These are phyloP conservation scores for Ophiostoma piceae DNA, from an alignment of 2,329 filamentous ascomycete species.

Conservation along the genomic window DNA sequence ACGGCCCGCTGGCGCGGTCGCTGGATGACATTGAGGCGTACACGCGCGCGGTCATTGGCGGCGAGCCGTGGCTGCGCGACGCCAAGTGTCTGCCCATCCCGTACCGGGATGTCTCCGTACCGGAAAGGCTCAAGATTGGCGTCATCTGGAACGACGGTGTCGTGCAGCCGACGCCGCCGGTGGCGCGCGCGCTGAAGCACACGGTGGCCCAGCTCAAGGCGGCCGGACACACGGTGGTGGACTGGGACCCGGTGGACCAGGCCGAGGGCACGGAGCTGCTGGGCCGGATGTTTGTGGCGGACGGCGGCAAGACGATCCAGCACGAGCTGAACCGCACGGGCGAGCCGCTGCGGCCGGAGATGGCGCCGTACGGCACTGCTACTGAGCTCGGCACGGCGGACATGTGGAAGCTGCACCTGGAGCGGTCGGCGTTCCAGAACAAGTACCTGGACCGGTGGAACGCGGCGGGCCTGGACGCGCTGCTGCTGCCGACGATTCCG, in stretches of 20 bases:
- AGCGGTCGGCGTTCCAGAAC: conserved; percentile 44
- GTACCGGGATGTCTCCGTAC: conserved; percentile 39
- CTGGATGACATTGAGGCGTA: conserved; percentile 53
- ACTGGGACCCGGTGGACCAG: conserved; percentile 46
- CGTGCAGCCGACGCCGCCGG: conserved; percentile 61
- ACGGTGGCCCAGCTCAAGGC: conserved; percentile 41
- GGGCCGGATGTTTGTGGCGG: conserved; percentile 45
- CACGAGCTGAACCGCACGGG: conserved; percentile 31
- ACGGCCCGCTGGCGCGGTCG: conserved; percentile 56
- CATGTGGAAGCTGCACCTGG: conserved; percentile 46
- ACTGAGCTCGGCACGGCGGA: conserved; percentile 40
- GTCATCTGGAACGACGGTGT: conserved; percentile 62
- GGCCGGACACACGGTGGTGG: conserved; percentile 48
- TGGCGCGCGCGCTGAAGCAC: conserved; percentile 50
- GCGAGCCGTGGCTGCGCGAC: conserved; percentile 53
- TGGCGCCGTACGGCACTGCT: conserved; percentile 34
- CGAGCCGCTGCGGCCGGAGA: conserved; percentile 41
- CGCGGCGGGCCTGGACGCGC: conserved; percentile 51
- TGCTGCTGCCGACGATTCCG: conserved; percentile 53
- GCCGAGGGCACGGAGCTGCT: conserved; percentile 37
- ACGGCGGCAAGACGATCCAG: conserved; percentile 36
- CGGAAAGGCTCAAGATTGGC: conserved; percentile 46
- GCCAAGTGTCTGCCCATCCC: conserved; percentile 55
- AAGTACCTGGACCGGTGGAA: conserved; percentile 45
- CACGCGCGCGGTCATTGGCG: conserved; percentile 46